Percentiles rank a stretch among this genome's conserved stretches.
These are phyloP conservation scores for Teunomyces panamensis DNA, from an alignment of 805 yeast species.

Conservation along the genomic window DNA sequence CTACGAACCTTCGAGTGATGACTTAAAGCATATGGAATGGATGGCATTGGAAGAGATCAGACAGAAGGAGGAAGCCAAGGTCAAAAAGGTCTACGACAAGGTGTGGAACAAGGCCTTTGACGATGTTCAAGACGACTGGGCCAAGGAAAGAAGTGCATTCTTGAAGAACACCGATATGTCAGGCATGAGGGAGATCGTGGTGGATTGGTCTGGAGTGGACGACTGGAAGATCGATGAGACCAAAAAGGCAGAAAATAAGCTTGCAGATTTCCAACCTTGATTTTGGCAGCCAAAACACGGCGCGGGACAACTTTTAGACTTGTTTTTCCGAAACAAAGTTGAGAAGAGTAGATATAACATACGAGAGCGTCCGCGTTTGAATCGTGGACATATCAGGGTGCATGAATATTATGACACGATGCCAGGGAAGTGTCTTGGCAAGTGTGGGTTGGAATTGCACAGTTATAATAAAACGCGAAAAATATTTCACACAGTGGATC, in stretches of 20 bases:
- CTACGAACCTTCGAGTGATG: constrained; percentile 93
- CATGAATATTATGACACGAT: too few species aligned
- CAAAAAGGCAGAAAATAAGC: constrained; percentile 26
- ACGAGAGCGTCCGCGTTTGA: too few species aligned
- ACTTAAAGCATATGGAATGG: constrained; percentile 83
- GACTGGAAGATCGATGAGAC: constrained; percentile 31
- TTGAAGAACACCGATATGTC: constrained; percentile 74
- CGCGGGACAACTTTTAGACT: background rate
- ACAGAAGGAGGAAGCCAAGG: constrained; percentile 57
- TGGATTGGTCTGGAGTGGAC: constrained; percentile 71
- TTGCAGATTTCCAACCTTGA: constrained; percentile 43
- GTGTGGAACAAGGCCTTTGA: constrained; percentile 78
- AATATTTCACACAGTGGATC: too few species aligned
- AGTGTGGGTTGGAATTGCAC: too few species aligned
- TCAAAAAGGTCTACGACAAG: constrained; percentile 62
- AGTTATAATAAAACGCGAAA: too few species aligned
- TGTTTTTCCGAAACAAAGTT: constrained; percentile 6
- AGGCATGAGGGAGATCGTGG: constrained; percentile 46
- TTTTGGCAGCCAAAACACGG: constrained; percentile 9
- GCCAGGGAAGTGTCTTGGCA: too few species aligned
- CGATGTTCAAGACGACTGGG: constrained; percentile 74
- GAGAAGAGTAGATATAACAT: background rate
- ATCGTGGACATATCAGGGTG: too few species aligned
- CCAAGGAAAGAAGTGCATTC: constrained; percentile 61
- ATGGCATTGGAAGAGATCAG: constrained; percentile 78